Conservation (phyloP, 83 land plant genomes). For the Larix sibirica region DNA sequence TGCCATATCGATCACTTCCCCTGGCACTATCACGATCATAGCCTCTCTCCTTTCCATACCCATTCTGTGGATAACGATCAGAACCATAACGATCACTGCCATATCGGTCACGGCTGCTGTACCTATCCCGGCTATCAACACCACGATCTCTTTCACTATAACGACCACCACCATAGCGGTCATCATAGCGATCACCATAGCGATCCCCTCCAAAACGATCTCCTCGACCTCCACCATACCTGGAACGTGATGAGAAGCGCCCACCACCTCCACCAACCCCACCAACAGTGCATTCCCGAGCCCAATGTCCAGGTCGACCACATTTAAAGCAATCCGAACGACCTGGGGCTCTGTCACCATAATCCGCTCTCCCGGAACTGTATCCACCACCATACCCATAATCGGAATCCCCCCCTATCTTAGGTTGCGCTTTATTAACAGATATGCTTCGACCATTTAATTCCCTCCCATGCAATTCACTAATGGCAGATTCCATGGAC, state of each 20-base stretch:
- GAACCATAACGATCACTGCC: constrained; percentile 32
- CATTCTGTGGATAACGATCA: constrained; percentile 57
- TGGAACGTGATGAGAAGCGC: constrained; percentile 42
- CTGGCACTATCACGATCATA: constrained; percentile 48
- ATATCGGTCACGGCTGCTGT: constrained; percentile 38
- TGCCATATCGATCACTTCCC: constrained; percentile 29
- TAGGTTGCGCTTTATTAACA: constrained; percentile 81
- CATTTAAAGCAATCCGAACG: constrained; percentile 79
- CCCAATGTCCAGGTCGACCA: constrained; percentile 90
- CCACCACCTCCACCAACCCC: constrained; percentile 48
- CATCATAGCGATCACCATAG: constrained; percentile 47
- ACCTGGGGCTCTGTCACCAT: constrained; percentile 35
- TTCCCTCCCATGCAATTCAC: constrained; percentile 70
- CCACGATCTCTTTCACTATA: constrained; percentile 30
- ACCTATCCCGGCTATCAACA: constrained; percentile 17
- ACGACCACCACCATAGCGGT: constrained; percentile 44
- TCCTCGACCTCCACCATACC: constrained; percentile 40
- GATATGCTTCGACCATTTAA: constrained; percentile 67
- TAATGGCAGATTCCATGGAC: constrained; percentile 70
- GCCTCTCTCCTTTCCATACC: constrained; percentile 61
- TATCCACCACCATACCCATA: constrained; percentile 43
- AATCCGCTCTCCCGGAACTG: constrained; percentile 29
- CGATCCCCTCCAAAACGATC: constrained; percentile 47
- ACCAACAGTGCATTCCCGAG: constrained; percentile 79
- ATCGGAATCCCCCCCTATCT: constrained; percentile 43